phyloP scores from a whole-genome alignment of 352 stramenopile species.

The Pythium brachiatum region DNA sequence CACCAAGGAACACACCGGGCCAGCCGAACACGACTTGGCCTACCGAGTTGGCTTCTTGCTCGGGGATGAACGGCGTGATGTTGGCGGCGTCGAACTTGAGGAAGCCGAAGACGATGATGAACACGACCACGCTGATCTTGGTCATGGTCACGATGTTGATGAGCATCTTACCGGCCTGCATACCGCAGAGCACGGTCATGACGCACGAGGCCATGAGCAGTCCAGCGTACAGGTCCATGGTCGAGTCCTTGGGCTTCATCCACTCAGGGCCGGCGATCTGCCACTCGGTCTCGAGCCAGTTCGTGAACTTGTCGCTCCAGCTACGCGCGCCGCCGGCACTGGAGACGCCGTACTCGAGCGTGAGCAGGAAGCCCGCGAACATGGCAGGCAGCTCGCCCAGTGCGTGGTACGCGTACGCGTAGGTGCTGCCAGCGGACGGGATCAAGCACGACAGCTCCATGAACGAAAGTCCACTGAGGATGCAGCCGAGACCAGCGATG shows the following conservation, averaged over 20 bases:
- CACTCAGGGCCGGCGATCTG: conserved; percentile 40
- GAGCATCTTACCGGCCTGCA: conserved; percentile 86
- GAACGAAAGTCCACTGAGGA: conserved; percentile 85
- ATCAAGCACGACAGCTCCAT: conserved; percentile 90
- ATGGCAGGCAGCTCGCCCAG: conserved; percentile 92
- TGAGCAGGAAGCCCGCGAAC: conserved; percentile 86
- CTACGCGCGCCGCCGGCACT: conserved; percentile 88
- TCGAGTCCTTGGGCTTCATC: conserved; percentile 68
- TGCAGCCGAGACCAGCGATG: conserved; percentile 75
- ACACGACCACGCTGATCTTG: conserved; percentile 88
- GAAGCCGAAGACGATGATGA: conserved; percentile 91
- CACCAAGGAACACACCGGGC: conserved; percentile 84
- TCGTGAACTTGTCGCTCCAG: conserved; percentile 93
- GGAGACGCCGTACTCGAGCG: conserved; percentile 92
- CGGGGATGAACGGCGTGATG: conserved; percentile 83
- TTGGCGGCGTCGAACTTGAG: conserved; percentile 79
- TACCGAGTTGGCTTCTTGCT: conserved; percentile 23
- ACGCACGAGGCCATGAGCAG: conserved; percentile 75
- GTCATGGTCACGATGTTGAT: conserved; percentile 91
- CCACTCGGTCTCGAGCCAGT: conserved; percentile 69
- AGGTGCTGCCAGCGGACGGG: conserved; percentile 88
- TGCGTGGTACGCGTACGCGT: conserved; percentile 92
- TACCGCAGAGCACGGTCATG: conserved; percentile 70
- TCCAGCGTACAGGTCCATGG: conserved; percentile 66
- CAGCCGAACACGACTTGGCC: conserved; percentile 58